Evolutionary conservation across 371 early-diverging fungal species (phyloP).

Genomic region (Mortierella polycephala): DNA sequence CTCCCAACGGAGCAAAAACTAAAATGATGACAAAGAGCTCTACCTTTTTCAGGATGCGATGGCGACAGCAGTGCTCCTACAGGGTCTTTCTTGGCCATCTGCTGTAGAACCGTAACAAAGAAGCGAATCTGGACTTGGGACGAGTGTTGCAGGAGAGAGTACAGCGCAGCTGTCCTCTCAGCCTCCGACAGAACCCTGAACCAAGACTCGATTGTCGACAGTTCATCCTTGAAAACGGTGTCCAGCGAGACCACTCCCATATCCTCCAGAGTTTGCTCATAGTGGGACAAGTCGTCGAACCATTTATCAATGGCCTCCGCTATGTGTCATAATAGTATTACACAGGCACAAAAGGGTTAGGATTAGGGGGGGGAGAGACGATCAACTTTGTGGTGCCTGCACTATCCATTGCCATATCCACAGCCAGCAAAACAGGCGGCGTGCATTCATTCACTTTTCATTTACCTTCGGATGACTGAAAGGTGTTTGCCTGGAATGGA

Average conservation of each 20-base stretch:
- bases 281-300: constrained; percentile 91
- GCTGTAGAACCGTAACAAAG: constrained; percentile 90
- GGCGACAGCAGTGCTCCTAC: constrained; percentile 66
- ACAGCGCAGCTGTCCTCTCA: constrained; percentile 92
- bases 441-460: no score
- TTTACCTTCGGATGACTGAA: constrained; percentile 54
- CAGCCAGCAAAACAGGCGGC: not conserved
- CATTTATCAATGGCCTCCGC: constrained; percentile 87
- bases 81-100: constrained; percentile 86
- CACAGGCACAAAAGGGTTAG: no score
- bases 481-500: constrained; percentile 31
- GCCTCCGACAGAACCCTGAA: constrained; percentile 89
- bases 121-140: constrained; percentile 92
- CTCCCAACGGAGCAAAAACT: not conserved
- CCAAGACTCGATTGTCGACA: constrained; percentile 95
- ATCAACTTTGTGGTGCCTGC: not conserved
- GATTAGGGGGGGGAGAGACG: not conserved
- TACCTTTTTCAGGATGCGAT: constrained; percentile 72
- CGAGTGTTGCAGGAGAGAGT: constrained; percentile 88
- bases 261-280: constrained; percentile 90
- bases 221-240: constrained; percentile 92
- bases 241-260: constrained; percentile 95
- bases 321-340: constrained; percentile 15
- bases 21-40: constrained; percentile 10
- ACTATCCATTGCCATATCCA: not conserved